phyloP scores from a whole-genome alignment of 2,329 filamentous ascomycete species.

The Didymella exigua region DNA sequence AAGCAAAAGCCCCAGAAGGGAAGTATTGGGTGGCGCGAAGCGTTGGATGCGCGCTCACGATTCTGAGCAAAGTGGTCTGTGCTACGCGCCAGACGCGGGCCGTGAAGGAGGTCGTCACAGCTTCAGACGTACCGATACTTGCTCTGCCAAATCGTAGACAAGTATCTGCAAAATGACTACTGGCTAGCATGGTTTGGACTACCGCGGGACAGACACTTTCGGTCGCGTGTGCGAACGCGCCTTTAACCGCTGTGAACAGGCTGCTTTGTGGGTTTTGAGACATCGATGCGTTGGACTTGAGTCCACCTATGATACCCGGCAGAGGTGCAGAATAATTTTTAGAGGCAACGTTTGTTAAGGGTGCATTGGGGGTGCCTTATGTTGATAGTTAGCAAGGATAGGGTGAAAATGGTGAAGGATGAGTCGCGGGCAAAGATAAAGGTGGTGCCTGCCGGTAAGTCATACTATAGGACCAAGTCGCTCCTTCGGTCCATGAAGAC shows the following conservation, averaged over 20 bases:
- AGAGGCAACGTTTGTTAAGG: too few species aligned
- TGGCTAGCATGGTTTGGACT: neutral
- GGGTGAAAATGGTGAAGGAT: too few species aligned
- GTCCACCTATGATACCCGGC: neutral
- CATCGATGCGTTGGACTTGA: neutral
- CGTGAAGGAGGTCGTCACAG: constrained; percentile 15
- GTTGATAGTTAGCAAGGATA: too few species aligned
- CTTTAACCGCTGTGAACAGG: neutral
- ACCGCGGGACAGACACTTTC: neutral
- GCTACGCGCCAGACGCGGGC: constrained; percentile 23
- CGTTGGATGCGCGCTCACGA: constrained; percentile 22
- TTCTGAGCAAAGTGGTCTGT: constrained; percentile 7
- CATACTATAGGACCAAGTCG: too few species aligned
- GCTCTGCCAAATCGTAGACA: neutral
- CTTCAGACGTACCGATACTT: neutral
- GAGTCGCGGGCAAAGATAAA: too few species aligned
- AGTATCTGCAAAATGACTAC: neutral
- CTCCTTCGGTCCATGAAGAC: too few species aligned
- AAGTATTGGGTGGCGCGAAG: constrained; percentile 15
- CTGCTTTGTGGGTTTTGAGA: neutral
- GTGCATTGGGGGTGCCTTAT: too few species aligned
- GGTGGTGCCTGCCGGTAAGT: too few species aligned
- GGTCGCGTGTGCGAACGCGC: constrained; percentile 3
- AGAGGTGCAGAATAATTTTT: neutral
- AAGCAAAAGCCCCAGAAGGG: constrained; percentile 15